Evolutionary conservation across 225 moss, liverwort and hornwort genomes (phyloP), one percentile per base, ranked within the genome.

Genomic region (Anthoceros angustus): DNA sequence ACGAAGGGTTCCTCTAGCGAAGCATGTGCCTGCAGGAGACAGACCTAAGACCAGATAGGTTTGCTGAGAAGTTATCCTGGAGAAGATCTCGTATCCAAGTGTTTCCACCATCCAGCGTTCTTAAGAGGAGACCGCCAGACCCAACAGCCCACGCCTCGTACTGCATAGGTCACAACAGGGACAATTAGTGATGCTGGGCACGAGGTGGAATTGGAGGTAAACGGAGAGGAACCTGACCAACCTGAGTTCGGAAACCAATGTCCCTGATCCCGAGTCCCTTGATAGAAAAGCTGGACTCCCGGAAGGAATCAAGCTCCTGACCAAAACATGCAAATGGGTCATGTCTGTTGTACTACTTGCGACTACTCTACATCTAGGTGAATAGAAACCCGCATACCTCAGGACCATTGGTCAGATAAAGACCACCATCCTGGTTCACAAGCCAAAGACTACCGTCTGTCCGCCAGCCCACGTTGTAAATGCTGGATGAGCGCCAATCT

Each of bases 81-180:
- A 55, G 10, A 2, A 55, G 55, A 20, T 55, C 55, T 55, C 55
- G 55, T 20, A 15, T 55, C 55, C 55, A 55, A 4, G 55, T 55
- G 7, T 55, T 23, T 55, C 55, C 55, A 18, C 55, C 55, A 55
- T 55, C 55, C 12, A 55, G 0, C n/a, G 55, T 55, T 55, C 55
- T 55, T 1, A 55, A 23, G 0, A 55, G 55, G n/a, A 55, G 55
- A 23, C 55, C 55, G 23, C 55, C 55, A 23, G 6, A 7, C 0
- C 55, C 55, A 55, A 23, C 14, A 55, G 55, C 55, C 55, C 55
- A 55, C 1, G 55, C 55, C 23, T 55, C 55, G 55, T 55, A 55
- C 55, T 55, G 55, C 55, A 55, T 12, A 18, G n/a, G 14, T 7
- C 7, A 15, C 6, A 15, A 20, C 7, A 23, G n/a, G 14, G 7